Evolutionary conservation across 495 filamentous ascomycete genomes (phyloP).

Genomic region (Lophiostoma macrostomum): DNA sequence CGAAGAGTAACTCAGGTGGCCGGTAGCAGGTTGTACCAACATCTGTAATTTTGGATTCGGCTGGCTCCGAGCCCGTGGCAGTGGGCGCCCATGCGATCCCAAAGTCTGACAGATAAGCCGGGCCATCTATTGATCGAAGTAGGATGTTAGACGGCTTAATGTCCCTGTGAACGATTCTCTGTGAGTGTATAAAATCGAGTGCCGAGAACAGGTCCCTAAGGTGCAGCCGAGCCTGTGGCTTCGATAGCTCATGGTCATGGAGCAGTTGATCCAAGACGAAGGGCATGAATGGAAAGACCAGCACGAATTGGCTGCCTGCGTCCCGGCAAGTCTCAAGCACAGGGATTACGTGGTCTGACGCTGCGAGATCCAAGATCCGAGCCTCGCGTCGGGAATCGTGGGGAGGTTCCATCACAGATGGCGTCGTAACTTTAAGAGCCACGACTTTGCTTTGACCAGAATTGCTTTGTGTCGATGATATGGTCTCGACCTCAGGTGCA

Average conservation of each 20-base stretch:
- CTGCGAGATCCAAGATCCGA: constrained; percentile 60
- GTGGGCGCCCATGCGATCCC: constrained; percentile 79
- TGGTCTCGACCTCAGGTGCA: background rate
- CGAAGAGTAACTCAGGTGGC: constrained; percentile 87
- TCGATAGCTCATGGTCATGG: constrained; percentile 43
- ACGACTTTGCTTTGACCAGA: constrained; percentile 43
- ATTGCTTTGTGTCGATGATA: background rate
- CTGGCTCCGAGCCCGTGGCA: constrained; percentile 59
- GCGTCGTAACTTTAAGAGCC: constrained; percentile 86
- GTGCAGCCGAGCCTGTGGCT: constrained; percentile 45
- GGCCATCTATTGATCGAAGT: constrained; percentile 62
- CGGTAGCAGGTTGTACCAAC: constrained; percentile 91
- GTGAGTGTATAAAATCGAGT: constrained; percentile 65
- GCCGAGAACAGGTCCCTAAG: constrained; percentile 70
- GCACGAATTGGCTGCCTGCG: constrained; percentile 64
- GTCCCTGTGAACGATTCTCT: constrained; percentile 85
- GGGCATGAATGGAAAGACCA: constrained; percentile 82
- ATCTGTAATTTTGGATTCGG: constrained; percentile 75
- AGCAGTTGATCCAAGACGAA: constrained; percentile 67
- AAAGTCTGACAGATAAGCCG: constrained; percentile 82
- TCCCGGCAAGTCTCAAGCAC: constrained; percentile 68
- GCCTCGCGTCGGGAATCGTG: constrained; percentile 78
- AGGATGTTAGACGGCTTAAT: constrained; percentile 91
- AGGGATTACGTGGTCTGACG: constrained; percentile 56
- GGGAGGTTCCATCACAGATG: constrained; percentile 67